These are phyloP conservation scores for Aotearoamyces nothofagi DNA, from an alignment of 2,329 filamentous ascomycete genomes.

Conservation along the genomic window DNA sequence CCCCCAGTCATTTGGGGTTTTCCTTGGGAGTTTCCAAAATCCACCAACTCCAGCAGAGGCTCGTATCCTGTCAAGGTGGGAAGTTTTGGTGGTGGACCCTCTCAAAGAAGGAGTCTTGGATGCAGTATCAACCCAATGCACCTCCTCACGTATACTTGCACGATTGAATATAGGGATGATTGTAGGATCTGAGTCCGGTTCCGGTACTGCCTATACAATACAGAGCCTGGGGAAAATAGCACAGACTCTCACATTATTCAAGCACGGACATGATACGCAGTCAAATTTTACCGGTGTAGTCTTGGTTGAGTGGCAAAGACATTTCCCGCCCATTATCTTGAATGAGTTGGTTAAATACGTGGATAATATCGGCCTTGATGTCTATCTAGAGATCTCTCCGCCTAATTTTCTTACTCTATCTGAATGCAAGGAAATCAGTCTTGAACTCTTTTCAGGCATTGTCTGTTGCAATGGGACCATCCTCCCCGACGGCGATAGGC, in stretches of 20 bases:
- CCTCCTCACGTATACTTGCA: too few relatives aligned
- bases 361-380: conserved; percentile 9
- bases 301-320: conserved; percentile 9
- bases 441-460: conserved; percentile 21
- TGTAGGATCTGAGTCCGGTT: conserved; percentile 1
- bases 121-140: conserved; percentile 17
- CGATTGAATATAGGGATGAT: conserved; percentile 10
- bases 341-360: conserved; percentile 7
- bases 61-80: conserved; percentile 24
- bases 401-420: conserved; percentile 15
- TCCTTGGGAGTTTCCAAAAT: conserved; percentile 23
- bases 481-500: conserved; percentile 23
- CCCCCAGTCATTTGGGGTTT: conserved; percentile 25
- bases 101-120: conserved; percentile 20
- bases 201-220: too few relatives aligned
- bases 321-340: conserved; percentile 8
- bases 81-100: conserved; percentile 28
- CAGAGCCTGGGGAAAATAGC: too few relatives aligned
- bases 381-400: conserved; percentile 13
- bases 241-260: conserved; percentile 2
- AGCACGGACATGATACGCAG: conserved; percentile 3
- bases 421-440: too few relatives aligned
- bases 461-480: conserved; percentile 29
- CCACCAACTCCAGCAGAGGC: conserved; percentile 19
- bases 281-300: conserved; percentile 7